A percentile compares a stretch with the other conserved stretches of the same genome.
These are phyloP conservation scores for Mikania micrantha DNA, from an alignment of 129 eudicot species.

Conservation along the genomic window DNA sequence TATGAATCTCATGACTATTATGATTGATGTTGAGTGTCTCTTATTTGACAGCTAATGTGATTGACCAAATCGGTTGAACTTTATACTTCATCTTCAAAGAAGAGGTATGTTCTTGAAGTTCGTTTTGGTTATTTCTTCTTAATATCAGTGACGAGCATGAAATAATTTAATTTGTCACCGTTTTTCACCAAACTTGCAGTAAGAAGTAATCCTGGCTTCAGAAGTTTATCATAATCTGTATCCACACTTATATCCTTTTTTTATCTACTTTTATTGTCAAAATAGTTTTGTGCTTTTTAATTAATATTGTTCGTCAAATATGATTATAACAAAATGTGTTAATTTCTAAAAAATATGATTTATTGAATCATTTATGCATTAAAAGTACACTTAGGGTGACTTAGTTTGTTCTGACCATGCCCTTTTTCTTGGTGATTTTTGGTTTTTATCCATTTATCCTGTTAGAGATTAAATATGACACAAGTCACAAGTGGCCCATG, in stretches of 20 bases:
- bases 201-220: slow-evolving; percentile 53
- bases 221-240: slow-evolving; percentile 62
- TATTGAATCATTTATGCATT: neutral
- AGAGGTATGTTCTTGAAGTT: slow-evolving; percentile 35
- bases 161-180: slow-evolving; percentile 17
- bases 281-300: neutral
- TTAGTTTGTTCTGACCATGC: neutral
- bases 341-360: neutral
- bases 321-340: neutral
- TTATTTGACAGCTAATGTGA: slow-evolving; percentile 17
- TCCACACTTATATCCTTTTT: slow-evolving; percentile 88
- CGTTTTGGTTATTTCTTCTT: slow-evolving; percentile 1
- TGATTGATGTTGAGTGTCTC: slow-evolving; percentile 27
- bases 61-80: neutral
- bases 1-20: slow-evolving; percentile 38
- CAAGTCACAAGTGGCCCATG: neutral
- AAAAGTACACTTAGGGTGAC: neutral
- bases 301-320: neutral
- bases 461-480: neutral
- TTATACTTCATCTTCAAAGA: neutral
- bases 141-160: neutral
- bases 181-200: slow-evolving; percentile 51
- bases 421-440: neutral
- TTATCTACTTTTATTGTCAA: slow-evolving; percentile 3
- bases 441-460: neutral